phyloP scores from a whole-genome alignment of 2,329 filamentous ascomycete species.

The Botrytis tulipae region DNA sequence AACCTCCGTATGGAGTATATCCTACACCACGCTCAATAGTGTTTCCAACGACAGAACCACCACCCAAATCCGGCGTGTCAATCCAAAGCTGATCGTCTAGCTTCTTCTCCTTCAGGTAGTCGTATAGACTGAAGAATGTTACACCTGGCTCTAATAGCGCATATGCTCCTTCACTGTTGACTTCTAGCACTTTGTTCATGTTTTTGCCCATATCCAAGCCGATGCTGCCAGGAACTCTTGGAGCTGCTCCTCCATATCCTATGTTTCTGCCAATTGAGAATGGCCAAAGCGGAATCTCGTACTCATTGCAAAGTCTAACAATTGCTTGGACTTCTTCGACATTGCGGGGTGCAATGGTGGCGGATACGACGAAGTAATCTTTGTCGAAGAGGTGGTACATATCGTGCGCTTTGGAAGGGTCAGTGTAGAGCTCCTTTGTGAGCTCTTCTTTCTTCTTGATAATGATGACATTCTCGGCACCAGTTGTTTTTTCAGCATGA shows the following conservation, averaged over 20 bases:
- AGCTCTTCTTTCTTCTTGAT: slow-evolving; percentile 21
- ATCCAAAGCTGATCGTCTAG: slow-evolving; percentile 44
- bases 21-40: slow-evolving; percentile 47
- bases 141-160: slow-evolving; percentile 56
- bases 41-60: slow-evolving; percentile 49
- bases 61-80: slow-evolving; percentile 41
- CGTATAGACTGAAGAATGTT: slow-evolving; percentile 50
- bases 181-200: slow-evolving; percentile 53
- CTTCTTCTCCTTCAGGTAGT: slow-evolving; percentile 47
- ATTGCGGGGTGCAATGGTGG: slow-evolving; percentile 27
- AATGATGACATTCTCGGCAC: slow-evolving; percentile 20
- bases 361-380: slow-evolving; percentile 41
- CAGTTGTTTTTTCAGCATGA: slow-evolving; percentile 9
- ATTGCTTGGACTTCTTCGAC: slow-evolving; percentile 48
- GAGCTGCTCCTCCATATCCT: slow-evolving; percentile 49
- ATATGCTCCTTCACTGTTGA: slow-evolving; percentile 50
- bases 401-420: slow-evolving; percentile 37
- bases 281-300: slow-evolving; percentile 46
- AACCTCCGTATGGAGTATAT: slow-evolving; percentile 47
- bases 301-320: slow-evolving; percentile 45
- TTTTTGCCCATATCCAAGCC: slow-evolving; percentile 51
- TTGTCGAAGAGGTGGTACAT: slow-evolving; percentile 43
- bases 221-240: slow-evolving; percentile 51
- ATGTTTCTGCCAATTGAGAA: slow-evolving; percentile 50
- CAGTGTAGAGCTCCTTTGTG: slow-evolving; percentile 21